Evolutionary conservation across 2,329 filamentous ascomycete genomes (phyloP).

Genomic region (Pyricularia pennisetigena): DNA sequence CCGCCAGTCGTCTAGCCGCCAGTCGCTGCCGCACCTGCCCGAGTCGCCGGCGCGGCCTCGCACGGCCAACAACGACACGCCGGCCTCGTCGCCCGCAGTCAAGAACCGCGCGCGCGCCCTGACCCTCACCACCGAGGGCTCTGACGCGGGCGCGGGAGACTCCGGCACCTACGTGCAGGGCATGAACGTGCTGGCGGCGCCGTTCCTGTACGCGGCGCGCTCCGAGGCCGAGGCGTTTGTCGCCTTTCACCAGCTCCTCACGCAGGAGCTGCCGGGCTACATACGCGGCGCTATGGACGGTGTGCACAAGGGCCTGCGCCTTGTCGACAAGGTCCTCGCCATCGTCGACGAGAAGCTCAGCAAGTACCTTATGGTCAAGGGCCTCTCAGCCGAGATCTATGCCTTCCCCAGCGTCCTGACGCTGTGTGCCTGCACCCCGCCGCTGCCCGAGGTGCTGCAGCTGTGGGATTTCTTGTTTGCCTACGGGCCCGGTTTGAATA

Average conservation of each 20-base stretch:
- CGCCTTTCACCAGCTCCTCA: conserved; percentile 81
- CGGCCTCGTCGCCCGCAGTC: conserved; percentile 30
- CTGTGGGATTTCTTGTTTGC: conserved; percentile 98
- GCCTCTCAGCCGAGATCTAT: conserved; percentile 87
- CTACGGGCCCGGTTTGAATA: conserved; percentile 89
- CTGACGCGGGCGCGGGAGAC: conserved; percentile 50
- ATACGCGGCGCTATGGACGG: conserved; percentile 95
- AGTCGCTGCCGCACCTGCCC: conserved; percentile 13
- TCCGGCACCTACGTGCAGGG: conserved; percentile 92
- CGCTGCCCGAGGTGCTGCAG: conserved; percentile 81
- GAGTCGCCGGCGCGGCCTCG: conserved; percentile 12
- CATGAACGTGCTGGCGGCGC: conserved; percentile 96
- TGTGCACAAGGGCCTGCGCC: conserved; percentile 80
- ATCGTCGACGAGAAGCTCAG: conserved; percentile 87
- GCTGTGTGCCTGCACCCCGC: conserved; percentile 90
- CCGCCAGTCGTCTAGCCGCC: conserved; percentile 9
- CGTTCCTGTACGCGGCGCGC: conserved; percentile 87
- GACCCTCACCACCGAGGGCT: conserved; percentile 53
- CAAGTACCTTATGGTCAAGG: conserved; percentile 73
- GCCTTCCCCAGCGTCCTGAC: conserved; percentile 94
- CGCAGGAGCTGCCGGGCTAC: conserved; percentile 82
- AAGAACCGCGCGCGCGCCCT: conserved; percentile 44
- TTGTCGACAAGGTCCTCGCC: conserved; percentile 86
- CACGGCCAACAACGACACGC: conserved; percentile 44
- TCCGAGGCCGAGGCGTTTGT: conserved; percentile 94